Evolutionary conservation across 352 stramenopile genomes (phyloP), one percentile per base, ranked within the genome.

Genomic region (Peronospora destructor): DNA sequence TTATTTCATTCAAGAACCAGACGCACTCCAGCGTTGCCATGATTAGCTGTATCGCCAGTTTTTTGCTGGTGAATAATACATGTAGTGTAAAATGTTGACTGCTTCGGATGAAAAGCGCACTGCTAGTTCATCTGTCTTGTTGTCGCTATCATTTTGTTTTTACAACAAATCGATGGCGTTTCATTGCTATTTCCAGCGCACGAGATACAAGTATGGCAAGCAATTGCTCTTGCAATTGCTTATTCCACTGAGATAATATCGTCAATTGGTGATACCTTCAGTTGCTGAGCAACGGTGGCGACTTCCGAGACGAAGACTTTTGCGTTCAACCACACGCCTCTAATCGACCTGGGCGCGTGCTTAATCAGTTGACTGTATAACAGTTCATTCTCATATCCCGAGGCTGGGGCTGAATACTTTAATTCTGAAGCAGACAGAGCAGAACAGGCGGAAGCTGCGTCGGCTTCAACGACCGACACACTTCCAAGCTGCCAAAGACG

Each of bases 381-480:
- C 19, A 82, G n/a, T 23, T 54, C 57, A 44, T 84, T 84, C 29
- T 84, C 73, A 49, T 77, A 84, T 19, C 73, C 70, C 32, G 61
- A 80, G 21, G 70, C 57, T 35, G 73, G 66, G n/a, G 61, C 64
- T 5, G 70, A 71, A 45, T 69, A 84, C 43, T 47, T 35, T 45
- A 73, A 40, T 10, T 29, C 33, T 21, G 26, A 1, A 0, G 37
- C 44, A 7, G 33, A 19, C 13, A 58, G 33, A 33, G 49, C 56
- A 40, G 50, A 21, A 19, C 65, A 78, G 19, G 59, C 49, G 23
- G 34, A 46, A n/a, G 38, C 45, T 32, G 66, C 64, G 26, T 72
- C 52, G 19, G 57, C 49, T 64, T 80, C 72, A 40, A 54, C 36
- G 16, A 72, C 51, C 21, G 55, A 41, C 9, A 37, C 40, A n/a